Percentiles rank a stretch among this genome's conserved stretches.
phyloP scores from a whole-genome alignment of 2,329 filamentous ascomycete species.

The Trichoderma koningiopsis region DNA sequence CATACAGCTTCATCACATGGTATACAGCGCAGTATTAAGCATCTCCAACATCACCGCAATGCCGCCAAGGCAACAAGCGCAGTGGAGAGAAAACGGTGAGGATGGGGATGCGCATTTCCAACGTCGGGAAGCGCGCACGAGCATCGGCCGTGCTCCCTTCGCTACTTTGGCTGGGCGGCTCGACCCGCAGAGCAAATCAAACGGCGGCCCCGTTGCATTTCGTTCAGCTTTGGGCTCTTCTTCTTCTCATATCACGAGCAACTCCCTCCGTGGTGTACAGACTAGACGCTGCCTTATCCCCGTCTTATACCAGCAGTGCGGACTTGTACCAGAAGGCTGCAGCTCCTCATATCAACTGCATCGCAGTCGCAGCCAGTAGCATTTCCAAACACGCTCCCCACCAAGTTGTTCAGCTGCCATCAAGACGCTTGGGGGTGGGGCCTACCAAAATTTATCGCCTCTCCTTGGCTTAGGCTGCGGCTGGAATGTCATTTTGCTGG shows the following conservation, averaged over 20 bases:
- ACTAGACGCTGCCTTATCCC: not conserved
- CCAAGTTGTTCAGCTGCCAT: constrained; percentile 10
- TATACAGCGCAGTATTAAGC: not conserved
- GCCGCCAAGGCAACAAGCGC: not conserved
- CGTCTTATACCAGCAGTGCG: not conserved
- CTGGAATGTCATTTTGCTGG: constrained; percentile 12
- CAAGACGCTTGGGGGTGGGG: not conserved
- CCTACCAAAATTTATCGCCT: not conserved
- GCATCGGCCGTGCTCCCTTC: not conserved
- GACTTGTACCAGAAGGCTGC: not conserved
- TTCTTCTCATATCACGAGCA: not conserved
- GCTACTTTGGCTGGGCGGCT: not conserved
- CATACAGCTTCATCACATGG: not conserved
- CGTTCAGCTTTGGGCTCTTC: not conserved
- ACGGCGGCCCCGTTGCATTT: not conserved
- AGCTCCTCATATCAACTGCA: not conserved
- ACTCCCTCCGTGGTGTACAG: too few relatives aligned
- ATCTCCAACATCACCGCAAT: not conserved
- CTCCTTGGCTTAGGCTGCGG: constrained; percentile 13
- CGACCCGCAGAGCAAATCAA: constrained; percentile 6
- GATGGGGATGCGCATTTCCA: not conserved
- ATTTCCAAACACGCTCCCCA: not conserved
- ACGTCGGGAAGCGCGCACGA: not conserved
- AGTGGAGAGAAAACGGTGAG: not conserved
- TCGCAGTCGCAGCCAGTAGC: not conserved